These are phyloP conservation scores for Cercospora brassicicola DNA, from an alignment of 2,329 filamentous ascomycete genomes.

Conservation along the genomic window DNA sequence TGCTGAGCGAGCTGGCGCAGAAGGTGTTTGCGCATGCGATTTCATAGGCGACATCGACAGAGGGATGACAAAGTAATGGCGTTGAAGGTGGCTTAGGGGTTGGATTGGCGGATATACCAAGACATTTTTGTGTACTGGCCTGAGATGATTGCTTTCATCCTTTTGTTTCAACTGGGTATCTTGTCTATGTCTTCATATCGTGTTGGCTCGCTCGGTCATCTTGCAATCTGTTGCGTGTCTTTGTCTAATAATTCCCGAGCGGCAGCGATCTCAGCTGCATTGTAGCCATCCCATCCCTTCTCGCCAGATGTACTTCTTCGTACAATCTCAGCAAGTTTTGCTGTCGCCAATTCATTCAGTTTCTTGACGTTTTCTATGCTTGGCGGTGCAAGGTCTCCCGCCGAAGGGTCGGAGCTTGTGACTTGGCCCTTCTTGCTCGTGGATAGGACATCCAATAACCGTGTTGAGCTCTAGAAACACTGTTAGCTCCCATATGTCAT, in stretches of 20 bases:
- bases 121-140: slow-evolving; percentile 9
- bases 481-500: slow-evolving; percentile 10
- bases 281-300: slow-evolving; percentile 71
- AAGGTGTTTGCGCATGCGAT: slow-evolving; percentile 83
- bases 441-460: slow-evolving; percentile 28
- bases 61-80: neutral
- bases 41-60: slow-evolving; percentile 5
- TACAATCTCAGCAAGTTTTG: slow-evolving; percentile 75
- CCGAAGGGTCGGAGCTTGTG: slow-evolving; percentile 30
- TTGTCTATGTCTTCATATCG: neutral
- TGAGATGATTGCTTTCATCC: neutral
- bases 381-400: slow-evolving; percentile 53
- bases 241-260: slow-evolving; percentile 66
- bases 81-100: neutral
- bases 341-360: slow-evolving; percentile 70
- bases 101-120: slow-evolving; percentile 20
- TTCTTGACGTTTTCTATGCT: slow-evolving; percentile 61
- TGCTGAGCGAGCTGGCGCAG: slow-evolving; percentile 80
- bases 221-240: slow-evolving; percentile 43
- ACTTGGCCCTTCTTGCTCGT: slow-evolving; percentile 36
- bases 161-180: slow-evolving; percentile 7
- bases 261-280: slow-evolving; percentile 68
- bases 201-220: slow-evolving; percentile 25
- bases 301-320: slow-evolving; percentile 61
- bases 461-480: slow-evolving; percentile 25